Conservation (phyloP, 192 early-diverging fungal genomes). For the Geranomyces michiganensis region DNA sequence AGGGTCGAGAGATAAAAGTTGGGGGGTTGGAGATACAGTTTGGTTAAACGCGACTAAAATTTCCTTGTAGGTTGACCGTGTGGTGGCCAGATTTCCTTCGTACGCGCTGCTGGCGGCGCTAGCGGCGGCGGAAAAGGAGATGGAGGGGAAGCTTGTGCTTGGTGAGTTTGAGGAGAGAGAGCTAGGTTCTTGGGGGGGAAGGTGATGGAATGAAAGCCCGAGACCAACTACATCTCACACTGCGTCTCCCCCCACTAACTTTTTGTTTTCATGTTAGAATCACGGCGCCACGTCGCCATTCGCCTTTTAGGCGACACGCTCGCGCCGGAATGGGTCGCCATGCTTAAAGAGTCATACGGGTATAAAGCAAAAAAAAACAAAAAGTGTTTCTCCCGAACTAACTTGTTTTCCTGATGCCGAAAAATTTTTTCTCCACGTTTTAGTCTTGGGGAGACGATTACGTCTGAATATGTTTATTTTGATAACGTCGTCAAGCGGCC, state of each 20-base stretch:
- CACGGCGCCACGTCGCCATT: constrained; percentile 17
- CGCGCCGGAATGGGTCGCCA: constrained; percentile 9
- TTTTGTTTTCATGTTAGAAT: constrained; percentile 9
- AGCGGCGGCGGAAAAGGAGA: constrained; percentile 5
- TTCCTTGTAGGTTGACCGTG: background rate
- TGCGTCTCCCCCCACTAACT: too few species aligned
- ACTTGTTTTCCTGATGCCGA: too few species aligned
- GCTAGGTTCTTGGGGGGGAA: too few species aligned
- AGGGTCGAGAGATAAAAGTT: too few species aligned
- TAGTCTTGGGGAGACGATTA: background rate
- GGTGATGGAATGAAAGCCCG: too few species aligned
- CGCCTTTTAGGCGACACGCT: constrained; percentile 28
- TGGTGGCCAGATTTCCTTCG: constrained; percentile 11
- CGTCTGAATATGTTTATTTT: constrained; percentile 21
- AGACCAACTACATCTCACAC: too few species aligned
- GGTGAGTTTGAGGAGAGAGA: too few species aligned
- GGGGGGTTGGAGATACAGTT: too few species aligned
- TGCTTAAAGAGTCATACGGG: constrained; percentile 27
- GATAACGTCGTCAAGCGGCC: constrained; percentile 33
- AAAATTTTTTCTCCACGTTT: too few species aligned
- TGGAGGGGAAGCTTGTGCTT: constrained; percentile 15
- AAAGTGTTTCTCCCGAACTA: background rate
- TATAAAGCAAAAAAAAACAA: background rate
- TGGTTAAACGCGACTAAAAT: too few species aligned
- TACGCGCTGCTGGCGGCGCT: constrained; percentile 21